Percentiles rank a stretch among this genome's conserved stretches.
phyloP scores from a whole-genome alignment of 306 rosid genomes.

The Quercus rubra region DNA sequence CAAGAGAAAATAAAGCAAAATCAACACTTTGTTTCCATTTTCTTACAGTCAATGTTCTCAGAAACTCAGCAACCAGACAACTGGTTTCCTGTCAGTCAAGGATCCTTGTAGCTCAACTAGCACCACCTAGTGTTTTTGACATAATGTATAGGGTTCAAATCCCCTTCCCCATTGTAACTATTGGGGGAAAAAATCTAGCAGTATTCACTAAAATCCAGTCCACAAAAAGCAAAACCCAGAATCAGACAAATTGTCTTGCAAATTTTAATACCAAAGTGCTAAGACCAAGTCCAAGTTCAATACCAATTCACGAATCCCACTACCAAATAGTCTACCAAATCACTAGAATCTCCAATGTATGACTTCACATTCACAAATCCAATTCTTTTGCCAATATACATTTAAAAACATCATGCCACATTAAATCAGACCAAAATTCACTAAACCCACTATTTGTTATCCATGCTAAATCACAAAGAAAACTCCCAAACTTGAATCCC shows the following conservation, averaged over 20 bases:
- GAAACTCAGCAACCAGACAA: neutral
- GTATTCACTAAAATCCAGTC: neutral
- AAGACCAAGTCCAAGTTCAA: neutral
- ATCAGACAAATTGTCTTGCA: neutral
- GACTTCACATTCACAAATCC: conserved; percentile 15
- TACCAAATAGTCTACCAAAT: conserved; percentile 13
- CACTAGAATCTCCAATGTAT: conserved; percentile 20
- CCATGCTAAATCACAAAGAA: neutral
- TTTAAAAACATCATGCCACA: neutral
- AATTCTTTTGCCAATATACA: conserved; percentile 9
- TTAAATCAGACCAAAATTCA: neutral
- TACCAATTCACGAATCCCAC: neutral
- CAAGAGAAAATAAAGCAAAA: neutral
- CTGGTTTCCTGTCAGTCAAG: too few species aligned
- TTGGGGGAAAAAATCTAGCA: neutral
- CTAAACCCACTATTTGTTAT: conserved; percentile 21
- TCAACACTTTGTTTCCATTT: neutral
- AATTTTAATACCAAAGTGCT: conserved; percentile 20
- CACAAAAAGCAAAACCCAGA: neutral
- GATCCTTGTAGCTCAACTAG: too few species aligned
- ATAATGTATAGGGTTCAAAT: too few species aligned
- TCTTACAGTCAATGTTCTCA: neutral
- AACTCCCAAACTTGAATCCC: conserved; percentile 18
- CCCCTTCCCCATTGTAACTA: too few species aligned
- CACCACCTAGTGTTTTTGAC: too few species aligned